Percentiles rank a stretch among this genome's conserved stretches.
Evolutionary conservation across 768 basidiomycete species (phyloP).

Genomic region (Neoboletus magnificus): DNA sequence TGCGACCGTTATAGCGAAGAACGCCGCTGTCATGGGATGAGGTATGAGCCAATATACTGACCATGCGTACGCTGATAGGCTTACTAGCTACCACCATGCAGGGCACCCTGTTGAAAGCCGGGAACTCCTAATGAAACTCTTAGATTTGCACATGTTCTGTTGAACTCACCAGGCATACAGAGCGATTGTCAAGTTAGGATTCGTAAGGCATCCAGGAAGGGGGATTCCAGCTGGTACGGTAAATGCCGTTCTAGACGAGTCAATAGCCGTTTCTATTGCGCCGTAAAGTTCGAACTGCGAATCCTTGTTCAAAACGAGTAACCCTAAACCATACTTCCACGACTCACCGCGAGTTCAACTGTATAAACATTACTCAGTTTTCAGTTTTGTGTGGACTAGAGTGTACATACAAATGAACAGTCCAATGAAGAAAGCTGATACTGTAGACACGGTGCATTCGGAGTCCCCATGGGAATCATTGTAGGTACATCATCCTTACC

Average conservation of each 20-base stretch:
- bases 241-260: not conserved
- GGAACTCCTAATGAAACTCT: not conserved
- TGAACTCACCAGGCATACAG: not conserved
- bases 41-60: not conserved
- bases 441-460: not conserved
- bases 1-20: too few species aligned
- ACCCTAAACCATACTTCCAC: not conserved
- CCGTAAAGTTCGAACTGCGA: conserved; percentile 1
- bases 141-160: not conserved
- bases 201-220: not conserved
- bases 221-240: not conserved
- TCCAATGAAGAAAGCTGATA: not conserved
- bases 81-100: conserved; percentile 6
- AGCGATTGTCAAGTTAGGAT: not conserved
- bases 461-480: not conserved
- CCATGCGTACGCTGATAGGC: not conserved
- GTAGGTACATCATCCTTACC: not conserved
- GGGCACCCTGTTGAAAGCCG: not conserved
- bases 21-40: too few species aligned
- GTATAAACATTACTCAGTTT: not conserved
- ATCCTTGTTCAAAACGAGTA: not conserved
- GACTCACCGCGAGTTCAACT: conserved; percentile 1
- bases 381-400: not conserved
- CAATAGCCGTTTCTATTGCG: not conserved
- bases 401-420: too few species aligned